phyloP scores from a whole-genome alignment of 768 basidiomycete species.

The Astraeus odoratus region DNA sequence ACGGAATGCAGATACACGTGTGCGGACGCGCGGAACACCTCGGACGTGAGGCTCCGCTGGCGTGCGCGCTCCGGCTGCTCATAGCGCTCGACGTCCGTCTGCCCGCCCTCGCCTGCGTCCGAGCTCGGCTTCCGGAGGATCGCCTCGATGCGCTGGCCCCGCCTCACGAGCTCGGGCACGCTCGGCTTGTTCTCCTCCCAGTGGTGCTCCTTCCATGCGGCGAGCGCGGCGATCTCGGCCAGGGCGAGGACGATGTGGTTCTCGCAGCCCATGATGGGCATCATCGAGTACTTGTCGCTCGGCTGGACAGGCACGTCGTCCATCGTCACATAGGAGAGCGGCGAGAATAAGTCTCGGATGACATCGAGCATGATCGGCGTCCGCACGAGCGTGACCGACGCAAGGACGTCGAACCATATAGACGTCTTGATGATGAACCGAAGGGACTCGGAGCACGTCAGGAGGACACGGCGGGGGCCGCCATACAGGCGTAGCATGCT shows the following conservation, averaged over 20 bases:
- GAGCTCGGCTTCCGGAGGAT: constrained; percentile 19
- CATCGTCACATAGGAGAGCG: constrained; percentile 8
- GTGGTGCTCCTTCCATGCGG: constrained; percentile 55
- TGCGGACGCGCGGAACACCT: constrained; percentile 70
- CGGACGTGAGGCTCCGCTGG: constrained; percentile 41
- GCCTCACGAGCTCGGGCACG: constrained; percentile 51
- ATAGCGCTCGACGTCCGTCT: constrained; percentile 10
- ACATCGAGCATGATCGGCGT: constrained; percentile 49
- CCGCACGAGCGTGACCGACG: constrained; percentile 60
- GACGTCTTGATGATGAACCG: constrained; percentile 77
- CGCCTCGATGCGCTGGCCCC: constrained; percentile 46
- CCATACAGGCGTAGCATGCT: constrained; percentile 35
- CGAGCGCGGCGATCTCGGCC: constrained; percentile 62
- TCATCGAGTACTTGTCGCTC: constrained; percentile 54
- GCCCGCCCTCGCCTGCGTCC: neutral
- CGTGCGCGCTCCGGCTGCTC: constrained; percentile 19
- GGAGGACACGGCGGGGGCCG: constrained; percentile 40
- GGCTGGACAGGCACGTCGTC: constrained; percentile 34
- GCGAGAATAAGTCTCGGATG: constrained; percentile 50
- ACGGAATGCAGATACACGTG: constrained; percentile 71
- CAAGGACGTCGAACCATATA: constrained; percentile 85
- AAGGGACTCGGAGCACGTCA: constrained; percentile 41
- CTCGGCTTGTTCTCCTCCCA: constrained; percentile 40
- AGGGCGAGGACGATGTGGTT: constrained; percentile 74
- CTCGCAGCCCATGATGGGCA: constrained; percentile 80